phyloP scores from a whole-genome alignment of 345 rosid species.

The Trapa incisa region DNA sequence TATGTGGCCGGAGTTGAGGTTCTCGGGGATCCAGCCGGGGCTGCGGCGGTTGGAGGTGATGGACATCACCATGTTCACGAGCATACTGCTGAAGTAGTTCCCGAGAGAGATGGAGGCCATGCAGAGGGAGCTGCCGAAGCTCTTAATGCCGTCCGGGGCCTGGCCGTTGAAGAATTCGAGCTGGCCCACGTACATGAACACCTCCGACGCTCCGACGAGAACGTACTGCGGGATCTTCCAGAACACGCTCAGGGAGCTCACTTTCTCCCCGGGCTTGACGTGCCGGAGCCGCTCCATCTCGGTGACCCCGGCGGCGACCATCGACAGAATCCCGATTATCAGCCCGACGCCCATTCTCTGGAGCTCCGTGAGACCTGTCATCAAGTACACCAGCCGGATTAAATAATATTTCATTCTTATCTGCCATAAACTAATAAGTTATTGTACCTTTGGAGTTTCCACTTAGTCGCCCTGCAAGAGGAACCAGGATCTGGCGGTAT shows the following conservation, averaged over 20 bases:
- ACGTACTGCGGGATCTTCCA: slow-evolving; percentile 44
- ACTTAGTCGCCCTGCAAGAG: slow-evolving; percentile 20
- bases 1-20: slow-evolving; percentile 33
- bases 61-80: slow-evolving; percentile 26
- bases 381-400: neutral
- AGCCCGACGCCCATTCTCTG: slow-evolving; percentile 42
- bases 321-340: slow-evolving; percentile 28
- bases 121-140: slow-evolving; percentile 40
- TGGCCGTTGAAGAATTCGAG: slow-evolving; percentile 34
- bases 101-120: slow-evolving; percentile 44
- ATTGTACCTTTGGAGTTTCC: slow-evolving; percentile 17
- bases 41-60: slow-evolving; percentile 20
- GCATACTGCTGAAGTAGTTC: slow-evolving; percentile 30
- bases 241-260: slow-evolving; percentile 28
- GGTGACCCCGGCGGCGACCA: slow-evolving; percentile 29
- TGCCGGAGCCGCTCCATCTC: slow-evolving; percentile 27
- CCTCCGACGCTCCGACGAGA: slow-evolving; percentile 37
- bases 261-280: slow-evolving; percentile 16
- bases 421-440: too few species aligned
- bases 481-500: slow-evolving; percentile 27
- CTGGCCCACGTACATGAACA: slow-evolving; percentile 43
- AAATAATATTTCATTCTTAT: neutral
- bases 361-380: slow-evolving; percentile 24
- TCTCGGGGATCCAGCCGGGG: slow-evolving; percentile 37
- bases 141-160: slow-evolving; percentile 41